These are phyloP conservation scores for Ophiostoma angusticollis DNA, from an alignment of 2,329 filamentous ascomycete genomes.

Conservation along the genomic window DNA sequence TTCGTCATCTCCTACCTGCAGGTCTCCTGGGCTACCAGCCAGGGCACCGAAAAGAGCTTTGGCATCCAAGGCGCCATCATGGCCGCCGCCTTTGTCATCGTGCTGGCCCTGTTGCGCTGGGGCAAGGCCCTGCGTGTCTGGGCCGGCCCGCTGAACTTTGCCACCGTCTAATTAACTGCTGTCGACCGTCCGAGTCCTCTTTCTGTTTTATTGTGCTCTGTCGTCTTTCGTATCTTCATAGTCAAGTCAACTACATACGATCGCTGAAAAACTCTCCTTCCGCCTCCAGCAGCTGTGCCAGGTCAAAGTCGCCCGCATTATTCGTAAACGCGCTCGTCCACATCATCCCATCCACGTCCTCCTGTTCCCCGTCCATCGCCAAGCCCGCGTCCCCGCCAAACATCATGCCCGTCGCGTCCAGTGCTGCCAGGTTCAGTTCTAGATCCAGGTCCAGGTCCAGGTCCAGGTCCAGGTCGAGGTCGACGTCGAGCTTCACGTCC, in stretches of 20 bases:
- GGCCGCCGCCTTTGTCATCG: conserved; percentile 16
- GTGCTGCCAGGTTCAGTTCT: neutral
- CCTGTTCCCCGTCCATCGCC: neutral
- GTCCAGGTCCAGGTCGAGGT: neutral
- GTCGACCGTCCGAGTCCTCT: neutral
- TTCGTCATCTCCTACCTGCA: conserved; percentile 41
- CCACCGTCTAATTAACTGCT: conserved; percentile 14
- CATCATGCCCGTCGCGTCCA: neutral
- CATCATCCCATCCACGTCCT: neutral
- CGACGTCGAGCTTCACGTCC: too few relatives aligned
- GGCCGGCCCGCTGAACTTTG: conserved; percentile 21
- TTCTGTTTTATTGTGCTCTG: neutral
- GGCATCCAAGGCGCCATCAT: conserved; percentile 33
- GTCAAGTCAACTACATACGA: neutral
- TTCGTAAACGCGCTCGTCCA: conserved; percentile 4
- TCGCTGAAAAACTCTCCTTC: neutral
- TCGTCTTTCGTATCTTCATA: neutral
- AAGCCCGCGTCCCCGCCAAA: neutral
- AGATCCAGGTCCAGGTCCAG: neutral
- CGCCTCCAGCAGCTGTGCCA: conserved; percentile 1
- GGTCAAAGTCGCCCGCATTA: conserved; percentile 1
- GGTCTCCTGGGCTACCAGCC: conserved; percentile 32
- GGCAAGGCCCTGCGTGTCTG: conserved; percentile 22
- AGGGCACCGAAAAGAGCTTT: conserved; percentile 31
- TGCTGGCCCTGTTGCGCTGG: conserved; percentile 18